These are phyloP conservation scores for Kandelia obovata DNA, from an alignment of 345 rosid species.

Conservation along the genomic window DNA sequence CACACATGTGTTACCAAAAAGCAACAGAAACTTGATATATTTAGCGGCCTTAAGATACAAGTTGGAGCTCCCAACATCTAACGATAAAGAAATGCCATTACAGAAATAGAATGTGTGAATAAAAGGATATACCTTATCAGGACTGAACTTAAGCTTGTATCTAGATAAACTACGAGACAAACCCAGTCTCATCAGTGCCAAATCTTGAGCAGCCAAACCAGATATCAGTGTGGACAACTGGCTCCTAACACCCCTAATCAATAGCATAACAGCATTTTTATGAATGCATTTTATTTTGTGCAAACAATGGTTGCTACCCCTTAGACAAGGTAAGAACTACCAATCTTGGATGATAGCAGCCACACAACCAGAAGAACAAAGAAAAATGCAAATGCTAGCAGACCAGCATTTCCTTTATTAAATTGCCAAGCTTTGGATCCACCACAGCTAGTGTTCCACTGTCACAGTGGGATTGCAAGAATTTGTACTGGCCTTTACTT, in stretches of 20 bases:
- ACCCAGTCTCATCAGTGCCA: slow-evolving; percentile 94
- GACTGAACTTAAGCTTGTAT: slow-evolving; percentile 85
- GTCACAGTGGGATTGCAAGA: slow-evolving; percentile 60
- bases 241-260: slow-evolving; percentile 77
- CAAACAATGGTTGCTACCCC: slow-evolving; percentile 12
- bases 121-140: slow-evolving; percentile 64
- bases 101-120: neutral
- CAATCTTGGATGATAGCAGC: too few relatives aligned
- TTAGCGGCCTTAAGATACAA: too few relatives aligned
- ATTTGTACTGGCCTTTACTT: slow-evolving; percentile 75
- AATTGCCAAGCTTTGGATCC: slow-evolving; percentile 88
- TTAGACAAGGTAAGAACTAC: neutral
- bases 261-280: slow-evolving; percentile 82
- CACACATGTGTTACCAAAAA: too few relatives aligned
- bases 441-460: slow-evolving; percentile 73
- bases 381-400: slow-evolving; percentile 18
- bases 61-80: too few relatives aligned
- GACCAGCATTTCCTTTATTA: slow-evolving; percentile 85
- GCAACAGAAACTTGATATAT: too few relatives aligned
- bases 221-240: slow-evolving; percentile 80
- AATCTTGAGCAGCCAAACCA: slow-evolving; percentile 71
- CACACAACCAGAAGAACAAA: slow-evolving; percentile 23
- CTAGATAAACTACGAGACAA: slow-evolving; percentile 88
- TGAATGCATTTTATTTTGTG: slow-evolving; percentile 92
- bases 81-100: too few relatives aligned